Conservation (phyloP, 768 basidiomycete species). For the Mycena sanguinolenta region DNA sequence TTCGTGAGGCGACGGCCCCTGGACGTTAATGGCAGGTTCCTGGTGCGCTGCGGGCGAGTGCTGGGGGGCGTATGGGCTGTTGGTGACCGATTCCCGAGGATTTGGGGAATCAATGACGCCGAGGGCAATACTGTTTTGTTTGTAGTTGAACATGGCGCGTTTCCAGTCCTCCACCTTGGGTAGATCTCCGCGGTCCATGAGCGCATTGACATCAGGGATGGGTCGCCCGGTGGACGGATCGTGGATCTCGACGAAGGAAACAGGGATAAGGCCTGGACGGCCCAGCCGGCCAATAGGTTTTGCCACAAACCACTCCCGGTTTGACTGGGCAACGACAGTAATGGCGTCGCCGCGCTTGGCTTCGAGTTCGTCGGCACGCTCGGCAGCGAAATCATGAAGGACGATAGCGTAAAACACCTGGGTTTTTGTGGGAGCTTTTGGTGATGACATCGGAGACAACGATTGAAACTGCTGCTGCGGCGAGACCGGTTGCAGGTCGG, state of each 20-base stretch:
- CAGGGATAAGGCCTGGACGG: slow-evolving; percentile 96
- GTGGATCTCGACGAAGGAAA: slow-evolving; percentile 96
- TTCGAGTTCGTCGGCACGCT: slow-evolving; percentile 95
- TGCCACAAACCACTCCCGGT: slow-evolving; percentile 99
- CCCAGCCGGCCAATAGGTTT: slow-evolving; percentile 97
- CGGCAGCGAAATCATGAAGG: slow-evolving; percentile 95
- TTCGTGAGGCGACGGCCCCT: slow-evolving; percentile 47
- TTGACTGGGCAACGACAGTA: slow-evolving; percentile 98
- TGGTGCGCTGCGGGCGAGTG: slow-evolving; percentile 36
- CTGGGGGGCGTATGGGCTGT: slow-evolving; percentile 55
- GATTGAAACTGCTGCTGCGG: slow-evolving; percentile 41
- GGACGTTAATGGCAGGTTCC: slow-evolving; percentile 40
- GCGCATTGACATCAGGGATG: slow-evolving; percentile 77
- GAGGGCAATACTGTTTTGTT: slow-evolving; percentile 94
- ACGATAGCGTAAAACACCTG: slow-evolving; percentile 95
- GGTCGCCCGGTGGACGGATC: slow-evolving; percentile 90
- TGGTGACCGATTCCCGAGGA: slow-evolving; percentile 55
- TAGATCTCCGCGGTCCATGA: slow-evolving; percentile 90
- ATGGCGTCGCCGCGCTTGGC: slow-evolving; percentile 95
- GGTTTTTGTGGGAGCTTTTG: slow-evolving; percentile 51
- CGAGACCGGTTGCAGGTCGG: slow-evolving; percentile 34
- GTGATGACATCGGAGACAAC: slow-evolving; percentile 36
- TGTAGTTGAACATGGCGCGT: slow-evolving; percentile 93
- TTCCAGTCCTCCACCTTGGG: slow-evolving; percentile 99
- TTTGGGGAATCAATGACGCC: slow-evolving; percentile 85